A percentile compares a stretch with the other conserved stretches of the same genome.
Conservation (phyloP, 2,329 filamentous ascomycete genomes). For the Coleophoma eucalyptorum region DNA sequence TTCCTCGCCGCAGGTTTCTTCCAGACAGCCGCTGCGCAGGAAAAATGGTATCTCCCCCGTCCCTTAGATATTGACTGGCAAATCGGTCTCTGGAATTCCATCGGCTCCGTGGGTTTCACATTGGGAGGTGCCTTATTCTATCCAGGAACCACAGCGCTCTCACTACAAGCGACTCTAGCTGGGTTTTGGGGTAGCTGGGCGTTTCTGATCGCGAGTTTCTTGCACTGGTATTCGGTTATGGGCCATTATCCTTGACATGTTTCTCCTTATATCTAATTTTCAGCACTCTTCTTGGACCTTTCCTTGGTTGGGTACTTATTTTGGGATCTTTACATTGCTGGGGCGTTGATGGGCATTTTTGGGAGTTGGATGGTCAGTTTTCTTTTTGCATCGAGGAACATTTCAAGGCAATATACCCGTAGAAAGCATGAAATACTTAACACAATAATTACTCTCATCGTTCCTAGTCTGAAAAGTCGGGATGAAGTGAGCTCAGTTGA, state of each 20-base stretch:
- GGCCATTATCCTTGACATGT: conserved; percentile 5
- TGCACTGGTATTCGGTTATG: conserved; percentile 20
- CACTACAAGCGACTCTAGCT: conserved; percentile 8
- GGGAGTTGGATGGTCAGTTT: too few species aligned
- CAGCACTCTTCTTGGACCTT: too few species aligned
- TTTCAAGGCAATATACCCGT: too few species aligned
- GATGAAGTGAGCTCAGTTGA: too few species aligned
- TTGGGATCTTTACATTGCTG: too few species aligned
- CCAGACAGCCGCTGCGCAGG: conserved; percentile 10
- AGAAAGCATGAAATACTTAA: too few species aligned
- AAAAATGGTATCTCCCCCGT: conserved; percentile 11
- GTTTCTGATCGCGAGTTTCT: conserved; percentile 12
- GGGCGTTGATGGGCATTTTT: too few species aligned
- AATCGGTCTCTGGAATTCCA: conserved; percentile 10
- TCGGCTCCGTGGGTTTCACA: conserved; percentile 15
- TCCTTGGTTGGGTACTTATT: too few species aligned
- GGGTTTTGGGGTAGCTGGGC: conserved; percentile 18
- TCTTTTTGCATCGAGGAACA: too few species aligned
- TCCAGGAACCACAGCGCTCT: conserved; percentile 6
- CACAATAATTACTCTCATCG: too few species aligned
- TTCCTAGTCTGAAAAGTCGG: too few species aligned
- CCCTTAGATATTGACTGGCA: conserved; percentile 10
- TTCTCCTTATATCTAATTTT: too few species aligned
- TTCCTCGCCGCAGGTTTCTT: conserved; percentile 10
- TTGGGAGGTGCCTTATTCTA: conserved; percentile 12